Evolutionary conservation across 108 stramenopile species (phyloP).

Genomic region (Skeletonema costatum): DNA sequence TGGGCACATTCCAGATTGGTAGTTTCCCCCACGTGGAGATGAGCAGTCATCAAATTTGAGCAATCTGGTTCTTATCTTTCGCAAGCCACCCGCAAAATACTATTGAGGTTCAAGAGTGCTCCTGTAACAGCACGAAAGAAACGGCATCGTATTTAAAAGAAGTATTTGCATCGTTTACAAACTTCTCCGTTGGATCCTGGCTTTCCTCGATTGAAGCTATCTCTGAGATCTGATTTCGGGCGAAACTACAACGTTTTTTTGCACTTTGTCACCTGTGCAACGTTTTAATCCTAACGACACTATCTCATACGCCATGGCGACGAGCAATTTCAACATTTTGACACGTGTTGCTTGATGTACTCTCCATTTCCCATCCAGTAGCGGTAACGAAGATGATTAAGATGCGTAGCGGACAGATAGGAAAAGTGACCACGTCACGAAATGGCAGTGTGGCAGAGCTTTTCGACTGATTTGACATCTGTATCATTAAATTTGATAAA

Average conservation of each 20-base stretch:
- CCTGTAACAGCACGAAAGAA: slow-evolving; percentile 50
- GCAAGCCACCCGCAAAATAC: slow-evolving; percentile 41
- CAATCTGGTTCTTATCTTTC: slow-evolving; percentile 17
- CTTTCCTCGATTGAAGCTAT: background rate
- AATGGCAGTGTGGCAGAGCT: slow-evolving; percentile 13
- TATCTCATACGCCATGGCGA: slow-evolving; percentile 27
- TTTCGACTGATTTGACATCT: slow-evolving; percentile 11
- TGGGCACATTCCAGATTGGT: slow-evolving; percentile 36
- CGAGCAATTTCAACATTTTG: slow-evolving; percentile 18
- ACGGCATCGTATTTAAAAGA: slow-evolving; percentile 45
- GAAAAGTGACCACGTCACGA: slow-evolving; percentile 16
- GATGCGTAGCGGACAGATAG: slow-evolving; percentile 17
- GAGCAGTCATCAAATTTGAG: slow-evolving; percentile 63
- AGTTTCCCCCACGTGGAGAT: slow-evolving; percentile 60
- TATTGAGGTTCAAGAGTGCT: slow-evolving; percentile 54
- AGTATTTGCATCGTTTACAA: background rate
- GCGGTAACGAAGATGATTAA: background rate
- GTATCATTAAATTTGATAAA: background rate
- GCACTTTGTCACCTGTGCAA: slow-evolving; percentile 28
- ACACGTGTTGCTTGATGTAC: slow-evolving; percentile 1
- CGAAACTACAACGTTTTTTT: slow-evolving; percentile 18
- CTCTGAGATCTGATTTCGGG: background rate
- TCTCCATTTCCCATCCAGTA: background rate
- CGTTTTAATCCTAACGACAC: slow-evolving; percentile 33
- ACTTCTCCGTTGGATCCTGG: background rate